Percentiles rank a stretch among this genome's conserved stretches.
phyloP scores from a whole-genome alignment of 306 rosid genomes.

The Quercus cerris region DNA sequence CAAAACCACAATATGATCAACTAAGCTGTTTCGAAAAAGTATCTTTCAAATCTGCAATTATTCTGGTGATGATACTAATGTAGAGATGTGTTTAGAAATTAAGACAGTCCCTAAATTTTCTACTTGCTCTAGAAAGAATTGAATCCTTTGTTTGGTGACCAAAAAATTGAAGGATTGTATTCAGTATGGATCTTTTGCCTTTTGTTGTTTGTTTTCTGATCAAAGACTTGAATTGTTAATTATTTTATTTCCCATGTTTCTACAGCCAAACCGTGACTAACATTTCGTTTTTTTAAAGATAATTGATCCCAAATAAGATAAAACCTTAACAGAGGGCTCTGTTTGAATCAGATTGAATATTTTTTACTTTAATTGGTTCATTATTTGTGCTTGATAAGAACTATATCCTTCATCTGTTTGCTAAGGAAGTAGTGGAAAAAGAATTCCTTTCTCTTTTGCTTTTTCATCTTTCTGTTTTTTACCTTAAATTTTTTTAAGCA shows the following conservation, averaged over 20 bases:
- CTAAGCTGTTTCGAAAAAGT: background rate
- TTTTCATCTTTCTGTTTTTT: background rate
- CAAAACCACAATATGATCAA: background rate
- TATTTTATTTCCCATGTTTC: background rate
- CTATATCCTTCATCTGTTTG: background rate
- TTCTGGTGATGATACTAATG: background rate
- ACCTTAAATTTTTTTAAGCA: background rate
- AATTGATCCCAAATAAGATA: background rate
- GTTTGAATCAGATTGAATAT: background rate
- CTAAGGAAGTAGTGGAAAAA: background rate
- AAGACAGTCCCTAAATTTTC: background rate
- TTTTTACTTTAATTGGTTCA: background rate
- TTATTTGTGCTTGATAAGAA: background rate
- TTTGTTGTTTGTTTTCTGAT: background rate
- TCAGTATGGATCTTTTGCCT: background rate
- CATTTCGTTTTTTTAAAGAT: background rate
- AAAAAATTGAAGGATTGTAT: background rate
- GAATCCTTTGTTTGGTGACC: background rate
- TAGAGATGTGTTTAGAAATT: background rate
- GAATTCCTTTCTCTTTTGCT: background rate
- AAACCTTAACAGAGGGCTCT: background rate
- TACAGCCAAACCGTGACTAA: background rate
- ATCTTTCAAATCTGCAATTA: background rate
- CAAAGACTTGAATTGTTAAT: background rate
- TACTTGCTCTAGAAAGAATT: background rate